These are phyloP conservation scores for Pichia insulana DNA, from an alignment of 805 yeast species.

Conservation along the genomic window DNA sequence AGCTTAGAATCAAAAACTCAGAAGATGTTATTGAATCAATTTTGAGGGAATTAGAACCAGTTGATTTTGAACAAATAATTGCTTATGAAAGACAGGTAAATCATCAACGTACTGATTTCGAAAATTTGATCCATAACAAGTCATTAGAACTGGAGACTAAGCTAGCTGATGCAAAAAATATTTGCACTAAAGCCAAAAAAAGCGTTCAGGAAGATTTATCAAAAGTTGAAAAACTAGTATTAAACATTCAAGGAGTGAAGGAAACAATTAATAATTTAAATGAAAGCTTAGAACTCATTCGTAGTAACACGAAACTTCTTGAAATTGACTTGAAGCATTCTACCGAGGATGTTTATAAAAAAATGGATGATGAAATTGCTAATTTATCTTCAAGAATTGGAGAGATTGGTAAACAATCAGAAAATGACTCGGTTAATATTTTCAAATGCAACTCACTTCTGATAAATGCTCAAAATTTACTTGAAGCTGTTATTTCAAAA, in stretches of 20 bases:
- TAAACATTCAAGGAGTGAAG: neutral
- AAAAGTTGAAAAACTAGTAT: neutral
- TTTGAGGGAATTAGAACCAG: constrained; percentile 4
- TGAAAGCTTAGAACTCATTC: neutral
- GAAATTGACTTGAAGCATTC: neutral
- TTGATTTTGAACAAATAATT: constrained; percentile 3
- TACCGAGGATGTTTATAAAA: neutral
- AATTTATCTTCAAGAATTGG: constrained; percentile 1
- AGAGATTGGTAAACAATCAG: constrained; percentile 8
- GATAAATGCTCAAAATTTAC: constrained; percentile 19
- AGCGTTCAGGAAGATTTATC: neutral
- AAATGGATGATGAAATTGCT: neutral
- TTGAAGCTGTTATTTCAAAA: constrained; percentile 23
- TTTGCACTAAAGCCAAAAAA: constrained; percentile 4
- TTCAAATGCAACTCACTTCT: constrained; percentile 22
- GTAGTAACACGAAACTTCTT: neutral
- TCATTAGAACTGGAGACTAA: constrained; percentile 6
- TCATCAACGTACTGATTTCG: constrained; percentile 2
- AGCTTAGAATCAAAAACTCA: neutral
- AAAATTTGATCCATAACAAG: constrained; percentile 3
- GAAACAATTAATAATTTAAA: neutral
- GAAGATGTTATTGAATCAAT: constrained; percentile 13
- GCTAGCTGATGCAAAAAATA: constrained; percentile 1
- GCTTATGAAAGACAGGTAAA: constrained; percentile 6
- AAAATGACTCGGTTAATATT: constrained; percentile 17